phyloP scores from a whole-genome alignment of 108 stramenopile genomes.

The Cyclostephanos tholiformis region DNA sequence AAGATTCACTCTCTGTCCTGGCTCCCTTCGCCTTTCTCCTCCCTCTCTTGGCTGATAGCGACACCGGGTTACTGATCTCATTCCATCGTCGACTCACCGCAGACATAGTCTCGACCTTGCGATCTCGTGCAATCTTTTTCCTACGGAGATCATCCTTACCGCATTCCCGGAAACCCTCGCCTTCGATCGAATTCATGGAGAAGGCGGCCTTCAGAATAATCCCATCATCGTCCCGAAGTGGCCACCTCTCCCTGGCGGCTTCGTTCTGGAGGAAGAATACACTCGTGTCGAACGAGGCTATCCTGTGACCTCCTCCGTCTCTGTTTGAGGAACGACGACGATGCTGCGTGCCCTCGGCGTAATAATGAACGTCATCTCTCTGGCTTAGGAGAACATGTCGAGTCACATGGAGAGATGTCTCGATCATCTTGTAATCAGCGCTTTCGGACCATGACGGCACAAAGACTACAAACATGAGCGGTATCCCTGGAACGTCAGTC shows the following conservation, averaged over 20 bases:
- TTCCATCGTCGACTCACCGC: neutral
- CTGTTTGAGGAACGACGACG: constrained; percentile 13
- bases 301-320: constrained; percentile 53
- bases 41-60: neutral
- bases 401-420: constrained; percentile 51
- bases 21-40: constrained; percentile 7
- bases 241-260: constrained; percentile 59
- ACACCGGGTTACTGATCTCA: neutral
- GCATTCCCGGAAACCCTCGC: neutral
- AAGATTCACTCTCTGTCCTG: neutral
- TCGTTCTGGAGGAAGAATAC: constrained; percentile 82
- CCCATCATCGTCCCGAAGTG: constrained; percentile 38
- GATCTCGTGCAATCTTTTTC: neutral
- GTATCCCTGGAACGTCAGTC: constrained; percentile 13
- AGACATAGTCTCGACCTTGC: neutral
- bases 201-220: constrained; percentile 54
- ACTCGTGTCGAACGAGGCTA: constrained; percentile 84
- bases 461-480: constrained; percentile 87
- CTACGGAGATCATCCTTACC: neutral
- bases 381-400: constrained; percentile 65
- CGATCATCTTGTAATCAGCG: constrained; percentile 67
- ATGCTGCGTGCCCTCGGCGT: constrained; percentile 84
- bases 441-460: constrained; percentile 90
- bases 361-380: constrained; percentile 65
- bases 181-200: constrained; percentile 25